These are phyloP conservation scores for Colletotrichum sp. DNA, from an alignment of 2,329 filamentous ascomycete species.

Conservation along the genomic window DNA sequence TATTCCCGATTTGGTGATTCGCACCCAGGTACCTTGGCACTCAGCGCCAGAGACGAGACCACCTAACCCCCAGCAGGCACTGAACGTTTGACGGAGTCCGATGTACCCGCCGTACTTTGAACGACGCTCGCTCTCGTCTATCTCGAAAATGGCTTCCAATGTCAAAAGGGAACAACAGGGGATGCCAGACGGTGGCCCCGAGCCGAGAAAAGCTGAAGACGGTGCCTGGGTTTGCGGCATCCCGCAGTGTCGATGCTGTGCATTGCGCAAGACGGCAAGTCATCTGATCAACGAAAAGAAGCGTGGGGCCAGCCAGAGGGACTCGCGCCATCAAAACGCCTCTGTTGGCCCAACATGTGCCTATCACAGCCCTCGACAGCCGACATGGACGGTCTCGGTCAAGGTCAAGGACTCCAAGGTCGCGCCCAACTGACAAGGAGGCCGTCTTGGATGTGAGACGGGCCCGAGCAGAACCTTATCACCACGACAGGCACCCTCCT, in stretches of 20 bases:
- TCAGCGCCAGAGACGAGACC: background rate
- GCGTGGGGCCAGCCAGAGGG: background rate
- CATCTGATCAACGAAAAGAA: background rate
- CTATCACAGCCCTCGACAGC: background rate
- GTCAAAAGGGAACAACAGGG: background rate
- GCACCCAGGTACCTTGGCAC: background rate
- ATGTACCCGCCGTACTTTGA: background rate
- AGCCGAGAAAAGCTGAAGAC: background rate
- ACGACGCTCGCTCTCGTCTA: background rate
- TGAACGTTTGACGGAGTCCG: background rate
- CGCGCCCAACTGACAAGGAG: background rate
- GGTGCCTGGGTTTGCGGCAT: background rate
- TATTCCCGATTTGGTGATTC: conserved; percentile 1
- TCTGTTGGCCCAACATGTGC: background rate
- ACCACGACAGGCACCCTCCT: background rate
- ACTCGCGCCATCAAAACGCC: background rate
- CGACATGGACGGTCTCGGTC: background rate
- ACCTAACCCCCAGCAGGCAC: background rate
- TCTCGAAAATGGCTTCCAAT: background rate
- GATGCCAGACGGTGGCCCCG: background rate
- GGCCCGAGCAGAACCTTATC: conserved; percentile 14
- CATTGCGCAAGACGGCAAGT: background rate
- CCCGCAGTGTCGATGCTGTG: background rate
- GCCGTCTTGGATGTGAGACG: conserved; percentile 6
- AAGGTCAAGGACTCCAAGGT: background rate